Percentiles rank a stretch among this genome's conserved stretches.
phyloP scores from a whole-genome alignment of 2,329 filamentous ascomycete species.

The Plenodomus lindquistii region DNA sequence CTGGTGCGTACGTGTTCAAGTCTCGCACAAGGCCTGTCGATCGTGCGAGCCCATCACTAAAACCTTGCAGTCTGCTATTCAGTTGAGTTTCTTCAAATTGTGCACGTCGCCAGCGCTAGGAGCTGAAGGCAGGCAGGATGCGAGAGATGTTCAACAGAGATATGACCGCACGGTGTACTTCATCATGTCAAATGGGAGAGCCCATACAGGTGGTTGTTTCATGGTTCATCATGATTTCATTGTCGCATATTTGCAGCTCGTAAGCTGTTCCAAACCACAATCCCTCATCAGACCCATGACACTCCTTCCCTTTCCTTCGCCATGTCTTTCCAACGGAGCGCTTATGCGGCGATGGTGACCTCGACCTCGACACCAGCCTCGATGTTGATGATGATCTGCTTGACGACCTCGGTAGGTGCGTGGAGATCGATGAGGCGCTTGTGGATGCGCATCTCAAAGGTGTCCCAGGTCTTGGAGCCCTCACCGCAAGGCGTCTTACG shows the following conservation, averaged over 20 bases:
- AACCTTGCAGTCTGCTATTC: too few species aligned
- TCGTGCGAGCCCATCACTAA: too few species aligned
- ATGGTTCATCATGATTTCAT: background rate
- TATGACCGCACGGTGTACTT: too few species aligned
- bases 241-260: background rate
- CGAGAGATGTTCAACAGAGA: too few species aligned
- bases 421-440: slow-evolving; percentile 98
- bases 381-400: slow-evolving; percentile 96
- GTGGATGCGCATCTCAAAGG: slow-evolving; percentile 98
- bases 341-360: slow-evolving; percentile 85
- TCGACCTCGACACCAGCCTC: slow-evolving; percentile 92
- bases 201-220: background rate
- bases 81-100: too few species aligned
- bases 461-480: slow-evolving; percentile 99
- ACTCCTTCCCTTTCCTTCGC: slow-evolving; percentile 10
- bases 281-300: slow-evolving; percentile 16
- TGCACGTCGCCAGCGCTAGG: too few species aligned
- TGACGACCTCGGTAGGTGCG: slow-evolving; percentile 96
- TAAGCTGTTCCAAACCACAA: slow-evolving; percentile 26
- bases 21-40: too few species aligned
- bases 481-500: slow-evolving; percentile 99
- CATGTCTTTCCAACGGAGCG: slow-evolving; percentile 19
- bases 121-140: too few species aligned
- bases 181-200: too few species aligned
- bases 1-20: too few species aligned